These are phyloP conservation scores for Jaltomata sinuosa DNA, from an alignment of 257 asterid species.

Conservation along the genomic window DNA sequence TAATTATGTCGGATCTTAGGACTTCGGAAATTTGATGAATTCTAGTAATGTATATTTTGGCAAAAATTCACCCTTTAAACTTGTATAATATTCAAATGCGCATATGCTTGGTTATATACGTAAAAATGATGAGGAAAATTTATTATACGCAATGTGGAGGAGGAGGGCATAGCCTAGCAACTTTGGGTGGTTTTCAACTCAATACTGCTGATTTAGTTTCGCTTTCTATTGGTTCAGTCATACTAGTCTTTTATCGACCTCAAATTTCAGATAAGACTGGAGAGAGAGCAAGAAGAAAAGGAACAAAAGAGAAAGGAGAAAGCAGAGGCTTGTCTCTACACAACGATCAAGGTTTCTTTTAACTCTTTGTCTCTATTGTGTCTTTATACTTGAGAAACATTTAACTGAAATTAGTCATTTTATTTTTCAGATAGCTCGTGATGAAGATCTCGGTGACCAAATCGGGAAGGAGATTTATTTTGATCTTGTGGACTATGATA, in stretches of 20 bases:
- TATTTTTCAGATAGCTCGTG: conserved; percentile 63
- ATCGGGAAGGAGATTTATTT: conserved; percentile 68
- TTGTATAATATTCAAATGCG: conserved; percentile 65
- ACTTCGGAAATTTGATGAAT: too few species aligned
- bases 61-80: too few species aligned
- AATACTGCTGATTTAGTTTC: not conserved
- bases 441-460: conserved; percentile 56
- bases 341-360: conserved; percentile 53
- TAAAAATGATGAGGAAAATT: conserved; percentile 58
- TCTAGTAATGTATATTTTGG: too few species aligned
- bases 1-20: too few species aligned
- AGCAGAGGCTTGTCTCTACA: conserved; percentile 67
- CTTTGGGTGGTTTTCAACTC: conserved; percentile 39
- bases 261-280: conserved; percentile 20
- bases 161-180: conserved; percentile 68
- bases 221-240: not conserved
- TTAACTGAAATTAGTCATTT: not conserved
- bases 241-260: not conserved
- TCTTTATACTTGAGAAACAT: not conserved
- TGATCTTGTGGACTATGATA: conserved; percentile 86
- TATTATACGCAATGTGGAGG: conserved; percentile 65
- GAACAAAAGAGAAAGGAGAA: conserved; percentile 64
- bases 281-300: conserved; percentile 71
- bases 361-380: not conserved
- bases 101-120: conserved; percentile 74